These are phyloP conservation scores for Dinochytrium kinnereticum DNA, from an alignment of 371 early-diverging fungal species.

Conservation along the genomic window DNA sequence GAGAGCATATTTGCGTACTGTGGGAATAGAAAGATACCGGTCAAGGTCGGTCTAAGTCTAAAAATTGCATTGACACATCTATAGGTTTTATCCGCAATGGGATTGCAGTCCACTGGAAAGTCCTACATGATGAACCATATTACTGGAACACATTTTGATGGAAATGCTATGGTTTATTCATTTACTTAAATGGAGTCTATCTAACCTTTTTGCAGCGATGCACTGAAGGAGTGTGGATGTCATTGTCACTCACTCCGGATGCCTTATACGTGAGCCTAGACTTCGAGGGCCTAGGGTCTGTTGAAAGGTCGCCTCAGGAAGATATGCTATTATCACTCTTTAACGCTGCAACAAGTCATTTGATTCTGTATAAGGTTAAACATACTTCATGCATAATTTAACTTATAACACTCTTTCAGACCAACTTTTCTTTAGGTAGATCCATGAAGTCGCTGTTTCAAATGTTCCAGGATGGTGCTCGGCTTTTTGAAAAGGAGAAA, in stretches of 20 bases:
- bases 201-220: background rate
- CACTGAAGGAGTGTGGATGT: constrained; percentile 36
- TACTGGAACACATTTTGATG: constrained; percentile 23
- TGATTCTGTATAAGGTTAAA: constrained; percentile 30
- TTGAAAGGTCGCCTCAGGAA: constrained; percentile 41
- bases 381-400: background rate
- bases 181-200: background rate
- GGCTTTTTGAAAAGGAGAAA: constrained; percentile 13
- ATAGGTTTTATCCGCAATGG: constrained; percentile 22
- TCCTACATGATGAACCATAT: constrained; percentile 31
- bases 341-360: constrained; percentile 32
- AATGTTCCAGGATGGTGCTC: constrained; percentile 26
- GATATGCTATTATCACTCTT: constrained; percentile 39
- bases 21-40: background rate
- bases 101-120: constrained; percentile 21
- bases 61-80: background rate
- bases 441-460: constrained; percentile 18
- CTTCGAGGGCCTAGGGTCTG: constrained; percentile 33
- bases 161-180: constrained; percentile 25
- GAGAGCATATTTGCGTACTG: constrained; percentile 24
- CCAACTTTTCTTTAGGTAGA: constrained; percentile 22
- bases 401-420: background rate
- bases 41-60: background rate
- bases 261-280: constrained; percentile 27
- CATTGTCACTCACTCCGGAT: background rate